phyloP scores from a whole-genome alignment of 2,329 filamentous ascomycete genomes.

The Colletotrichum tabaci region DNA sequence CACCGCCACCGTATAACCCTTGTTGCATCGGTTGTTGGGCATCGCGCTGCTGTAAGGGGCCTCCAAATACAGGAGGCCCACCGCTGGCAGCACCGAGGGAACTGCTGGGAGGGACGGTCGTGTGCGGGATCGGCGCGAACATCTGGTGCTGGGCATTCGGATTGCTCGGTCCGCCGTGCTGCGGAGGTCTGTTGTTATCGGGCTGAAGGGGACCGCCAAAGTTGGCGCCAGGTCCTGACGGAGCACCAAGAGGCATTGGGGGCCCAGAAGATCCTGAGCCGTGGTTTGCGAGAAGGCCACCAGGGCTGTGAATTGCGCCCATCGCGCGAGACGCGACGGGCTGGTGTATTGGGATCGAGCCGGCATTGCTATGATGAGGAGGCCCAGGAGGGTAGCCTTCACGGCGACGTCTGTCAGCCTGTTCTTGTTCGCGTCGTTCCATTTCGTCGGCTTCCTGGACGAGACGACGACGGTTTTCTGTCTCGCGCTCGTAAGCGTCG shows the following conservation, averaged over 20 bases:
- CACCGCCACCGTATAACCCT: slow-evolving; percentile 54
- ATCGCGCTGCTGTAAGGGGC: slow-evolving; percentile 75
- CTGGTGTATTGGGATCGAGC: slow-evolving; percentile 93
- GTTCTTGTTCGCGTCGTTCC: slow-evolving; percentile 75
- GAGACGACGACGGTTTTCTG: slow-evolving; percentile 43
- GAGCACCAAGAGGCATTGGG: slow-evolving; percentile 66
- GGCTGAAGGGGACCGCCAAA: slow-evolving; percentile 71
- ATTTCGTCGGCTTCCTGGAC: slow-evolving; percentile 57
- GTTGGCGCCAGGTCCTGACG: slow-evolving; percentile 63
- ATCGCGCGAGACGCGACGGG: slow-evolving; percentile 87
- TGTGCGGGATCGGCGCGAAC: slow-evolving; percentile 69
- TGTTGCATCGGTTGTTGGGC: slow-evolving; percentile 72
- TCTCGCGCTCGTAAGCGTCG: slow-evolving; percentile 51
- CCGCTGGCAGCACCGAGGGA: slow-evolving; percentile 72
- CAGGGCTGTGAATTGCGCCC: slow-evolving; percentile 91
- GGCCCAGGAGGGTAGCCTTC: slow-evolving; percentile 76
- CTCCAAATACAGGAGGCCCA: slow-evolving; percentile 77
- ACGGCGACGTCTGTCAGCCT: slow-evolving; percentile 73
- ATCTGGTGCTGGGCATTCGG: slow-evolving; percentile 67
- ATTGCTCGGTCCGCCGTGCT: slow-evolving; percentile 66
- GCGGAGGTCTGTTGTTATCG: slow-evolving; percentile 66
- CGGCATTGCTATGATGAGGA: slow-evolving; percentile 88
- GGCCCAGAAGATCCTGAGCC: slow-evolving; percentile 73
- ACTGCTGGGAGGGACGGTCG: slow-evolving; percentile 64
- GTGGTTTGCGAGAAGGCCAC: slow-evolving; percentile 85